These are phyloP conservation scores for Amylocarpus encephaloides DNA, from an alignment of 2,329 filamentous ascomycete species.

Conservation along the genomic window DNA sequence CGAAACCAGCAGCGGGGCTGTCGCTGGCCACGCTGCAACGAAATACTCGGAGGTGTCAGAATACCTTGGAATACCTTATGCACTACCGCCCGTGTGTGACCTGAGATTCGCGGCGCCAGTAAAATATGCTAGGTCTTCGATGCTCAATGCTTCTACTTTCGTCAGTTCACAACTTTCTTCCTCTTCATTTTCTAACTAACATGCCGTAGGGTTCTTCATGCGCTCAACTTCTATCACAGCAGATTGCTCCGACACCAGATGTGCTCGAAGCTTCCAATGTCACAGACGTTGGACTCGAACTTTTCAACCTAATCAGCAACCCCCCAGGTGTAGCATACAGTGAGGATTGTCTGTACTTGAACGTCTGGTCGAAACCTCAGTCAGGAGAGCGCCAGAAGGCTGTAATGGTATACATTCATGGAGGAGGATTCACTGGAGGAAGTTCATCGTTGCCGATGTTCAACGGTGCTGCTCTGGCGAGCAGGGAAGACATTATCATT, in stretches of 20 bases:
- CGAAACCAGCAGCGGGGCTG: constrained; percentile 17
- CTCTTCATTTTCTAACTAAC: constrained; percentile 1
- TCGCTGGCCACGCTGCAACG: constrained; percentile 16
- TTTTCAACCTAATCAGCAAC: constrained; percentile 5
- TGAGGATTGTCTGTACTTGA: constrained; percentile 34
- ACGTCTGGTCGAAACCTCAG: constrained; percentile 32
- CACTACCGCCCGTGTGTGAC: constrained; percentile 33
- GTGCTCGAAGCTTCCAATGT: constrained; percentile 14
- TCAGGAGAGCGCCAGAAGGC: constrained; percentile 31
- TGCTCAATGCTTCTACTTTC: constrained; percentile 16
- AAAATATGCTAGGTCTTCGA: constrained; percentile 12
- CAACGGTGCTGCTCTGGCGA: constrained; percentile 37
- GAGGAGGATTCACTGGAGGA: constrained; percentile 36
- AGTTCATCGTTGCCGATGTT: constrained; percentile 35
- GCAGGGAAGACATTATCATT: constrained; percentile 37
- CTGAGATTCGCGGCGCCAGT: constrained; percentile 34
- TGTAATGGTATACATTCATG: constrained; percentile 40
- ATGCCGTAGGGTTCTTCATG: constrained; percentile 13
- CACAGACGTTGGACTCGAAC: constrained; percentile 16
- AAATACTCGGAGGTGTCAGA: constrained; percentile 18
- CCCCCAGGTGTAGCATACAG: constrained; percentile 10
- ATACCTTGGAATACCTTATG: constrained; percentile 37
- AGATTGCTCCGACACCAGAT: constrained; percentile 1
- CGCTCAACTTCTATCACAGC: neutral
- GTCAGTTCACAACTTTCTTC: constrained; percentile 10